Evolutionary conservation across 2,329 filamentous ascomycete genomes (phyloP), one percentile per base, ranked within the genome.

Genomic region (Monosporascus ibericus): DNA sequence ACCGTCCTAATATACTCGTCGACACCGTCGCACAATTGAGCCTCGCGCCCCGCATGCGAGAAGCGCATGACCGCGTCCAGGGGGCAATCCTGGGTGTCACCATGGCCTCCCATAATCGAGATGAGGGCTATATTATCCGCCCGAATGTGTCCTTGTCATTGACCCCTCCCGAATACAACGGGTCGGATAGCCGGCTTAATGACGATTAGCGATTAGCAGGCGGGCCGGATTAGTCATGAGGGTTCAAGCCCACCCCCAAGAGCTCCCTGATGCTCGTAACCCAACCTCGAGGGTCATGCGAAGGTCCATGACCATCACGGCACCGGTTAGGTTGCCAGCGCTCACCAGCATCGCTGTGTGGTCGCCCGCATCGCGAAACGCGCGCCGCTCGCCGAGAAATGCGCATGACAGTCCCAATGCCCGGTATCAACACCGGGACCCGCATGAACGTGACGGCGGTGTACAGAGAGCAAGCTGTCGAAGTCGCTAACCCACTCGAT

Each of bases 381-480:
- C 48, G 17, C 58, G 52, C 20, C 62, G 5, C 63, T 52, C n/a
- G 73, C 77, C 5, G 69, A 56, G 55, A 74, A 76, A 59, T 80
- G 78, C 0, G 72, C 68, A 60, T 80, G 77, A 55, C 70, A 74
- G 52, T 81, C 78, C 76, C 77, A 80, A 81, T 68, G 2, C 78
- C 77, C 0, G 77, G 77, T 65, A 80, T 73, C 8, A 77, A 59
- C 9, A 75, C 70, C 0, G 71, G 69, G 15, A 78, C 72, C 18
- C 66, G 62, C 1, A 62, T 65, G 25, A 61, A 61, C 1, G 52
- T 54, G 25, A 70, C 49, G 5, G 55, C 30, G 15, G 52, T 54
- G 52, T 72, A 75, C 48, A 11, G 48, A 46, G 1, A 71, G 72
- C 5, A 71, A 52, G 15, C 60, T 55, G 14, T 55, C 38, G 39